Percentiles rank a stretch among this genome's conserved stretches.
These are phyloP conservation scores for Eimeria falciformis DNA, from an alignment of 169 alveolate genomes.

Conservation along the genomic window DNA sequence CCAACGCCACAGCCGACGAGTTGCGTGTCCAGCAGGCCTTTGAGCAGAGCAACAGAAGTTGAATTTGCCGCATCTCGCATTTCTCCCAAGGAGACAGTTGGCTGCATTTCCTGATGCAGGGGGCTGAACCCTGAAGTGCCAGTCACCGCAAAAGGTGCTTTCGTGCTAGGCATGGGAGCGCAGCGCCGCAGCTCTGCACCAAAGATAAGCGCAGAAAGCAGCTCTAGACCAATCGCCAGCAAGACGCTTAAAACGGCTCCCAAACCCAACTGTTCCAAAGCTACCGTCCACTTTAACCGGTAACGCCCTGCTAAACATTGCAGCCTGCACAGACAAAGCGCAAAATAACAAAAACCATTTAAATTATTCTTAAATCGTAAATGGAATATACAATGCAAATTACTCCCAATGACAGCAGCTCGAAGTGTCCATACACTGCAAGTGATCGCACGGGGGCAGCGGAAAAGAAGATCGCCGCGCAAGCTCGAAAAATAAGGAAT, in stretches of 20 bases:
- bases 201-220: background rate
- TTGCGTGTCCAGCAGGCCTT: background rate
- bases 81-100: too few species aligned
- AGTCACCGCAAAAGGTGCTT: background rate
- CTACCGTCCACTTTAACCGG: background rate
- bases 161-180: background rate
- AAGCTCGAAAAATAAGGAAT: too few species aligned
- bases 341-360: background rate
- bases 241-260: constrained; percentile 6
- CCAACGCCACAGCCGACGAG: background rate
- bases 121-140: background rate
- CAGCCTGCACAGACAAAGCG: background rate
- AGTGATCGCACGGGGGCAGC: too few species aligned
- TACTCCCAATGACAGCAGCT: too few species aligned
- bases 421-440: too few species aligned
- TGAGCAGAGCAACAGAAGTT: background rate
- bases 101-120: constrained; percentile 15
- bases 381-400: too few species aligned
- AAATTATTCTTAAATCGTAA: too few species aligned
- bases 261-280: background rate
- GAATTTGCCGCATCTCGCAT: background rate
- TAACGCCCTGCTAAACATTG: background rate
- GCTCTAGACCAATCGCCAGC: constrained; percentile 10
- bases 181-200: constrained; percentile 1
- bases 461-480: too few species aligned